A percentile compares a stretch with the other conserved stretches of the same genome.
These are phyloP conservation scores for Diddensiella transvaalensis DNA, from an alignment of 805 yeast species.

Conservation along the genomic window DNA sequence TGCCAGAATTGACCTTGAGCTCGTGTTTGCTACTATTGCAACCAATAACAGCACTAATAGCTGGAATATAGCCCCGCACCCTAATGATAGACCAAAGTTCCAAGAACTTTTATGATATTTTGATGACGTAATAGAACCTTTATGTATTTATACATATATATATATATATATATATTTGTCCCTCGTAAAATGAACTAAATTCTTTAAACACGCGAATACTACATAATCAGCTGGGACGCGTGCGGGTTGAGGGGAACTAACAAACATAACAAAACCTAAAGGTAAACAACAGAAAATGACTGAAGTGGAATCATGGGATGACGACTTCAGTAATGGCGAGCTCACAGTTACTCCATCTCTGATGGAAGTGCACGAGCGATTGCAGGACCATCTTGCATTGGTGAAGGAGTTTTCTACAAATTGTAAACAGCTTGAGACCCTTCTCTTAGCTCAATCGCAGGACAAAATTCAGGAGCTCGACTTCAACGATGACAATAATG, in stretches of 20 bases:
- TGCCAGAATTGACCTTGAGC: constrained; percentile 41
- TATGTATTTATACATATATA: neutral
- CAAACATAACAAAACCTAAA: neutral
- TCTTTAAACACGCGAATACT: too few species aligned
- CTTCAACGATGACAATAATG: constrained; percentile 11
- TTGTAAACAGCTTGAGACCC: constrained; percentile 19
- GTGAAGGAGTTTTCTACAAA: constrained; percentile 24
- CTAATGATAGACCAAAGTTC: constrained; percentile 2
- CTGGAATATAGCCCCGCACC: neutral
- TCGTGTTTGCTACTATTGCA: constrained; percentile 21
- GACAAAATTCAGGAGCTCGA: constrained; percentile 5
- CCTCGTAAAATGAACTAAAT: too few species aligned
- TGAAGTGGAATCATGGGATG: constrained; percentile 61
- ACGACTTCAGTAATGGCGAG: constrained; percentile 43
- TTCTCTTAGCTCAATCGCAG: constrained; percentile 20
- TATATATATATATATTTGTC: neutral
- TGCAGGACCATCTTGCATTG: constrained; percentile 20
- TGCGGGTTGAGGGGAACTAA: too few species aligned
- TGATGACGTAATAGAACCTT: neutral
- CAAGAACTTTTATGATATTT: constrained; percentile 2
- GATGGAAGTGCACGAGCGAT: constrained; percentile 13
- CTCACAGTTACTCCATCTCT: constrained; percentile 17
- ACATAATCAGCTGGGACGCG: too few species aligned
- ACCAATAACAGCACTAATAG: neutral
- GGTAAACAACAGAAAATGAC: too few species aligned